Percentiles rank a stretch among this genome's conserved stretches.
These are phyloP conservation scores for Maudiozyma bulderi DNA, from an alignment of 805 yeast genomes.

Conservation along the genomic window DNA sequence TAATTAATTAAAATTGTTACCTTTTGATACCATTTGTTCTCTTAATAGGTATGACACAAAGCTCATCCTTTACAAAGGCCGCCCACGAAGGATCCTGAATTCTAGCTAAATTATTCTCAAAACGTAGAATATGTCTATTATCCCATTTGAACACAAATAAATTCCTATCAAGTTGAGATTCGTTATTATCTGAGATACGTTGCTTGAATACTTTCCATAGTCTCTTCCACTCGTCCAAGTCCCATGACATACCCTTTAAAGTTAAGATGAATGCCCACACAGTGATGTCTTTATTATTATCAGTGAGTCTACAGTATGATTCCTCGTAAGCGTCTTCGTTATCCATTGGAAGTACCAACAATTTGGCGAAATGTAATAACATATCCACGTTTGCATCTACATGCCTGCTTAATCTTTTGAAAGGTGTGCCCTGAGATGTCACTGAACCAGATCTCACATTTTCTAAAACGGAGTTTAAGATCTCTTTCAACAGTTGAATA, in stretches of 20 bases:
- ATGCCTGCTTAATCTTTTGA: constrained; percentile 22
- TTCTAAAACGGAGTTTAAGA: constrained; percentile 29
- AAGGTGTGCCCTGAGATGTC: constrained; percentile 11
- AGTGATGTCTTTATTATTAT: constrained; percentile 15
- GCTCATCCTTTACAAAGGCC: constrained; percentile 18
- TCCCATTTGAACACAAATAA: constrained; percentile 18
- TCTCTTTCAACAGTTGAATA: constrained; percentile 50
- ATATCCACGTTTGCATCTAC: constrained; percentile 15
- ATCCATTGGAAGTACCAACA: constrained; percentile 25
- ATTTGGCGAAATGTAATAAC: constrained; percentile 15
- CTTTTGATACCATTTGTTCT: background rate
- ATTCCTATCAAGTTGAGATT: constrained; percentile 4
- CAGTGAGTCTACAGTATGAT: constrained; percentile 25
- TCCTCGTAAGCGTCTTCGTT: constrained; percentile 40
- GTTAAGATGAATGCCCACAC: constrained; percentile 26
- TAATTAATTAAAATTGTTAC: background rate
- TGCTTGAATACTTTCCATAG: constrained; percentile 17
- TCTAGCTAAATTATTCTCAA: constrained; percentile 14
- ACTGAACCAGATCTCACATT: constrained; percentile 11
- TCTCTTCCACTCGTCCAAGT: constrained; percentile 22
- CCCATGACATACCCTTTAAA: constrained; percentile 26
- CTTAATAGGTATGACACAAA: constrained; percentile 13
- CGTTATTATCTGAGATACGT: constrained; percentile 1
- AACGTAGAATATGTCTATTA: constrained; percentile 5
- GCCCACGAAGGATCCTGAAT: constrained; percentile 25